Percentiles rank a stretch among this genome's conserved stretches.
These are phyloP conservation scores for Eucalyptus microcorys DNA, from an alignment of 345 rosid species.

Conservation along the genomic window DNA sequence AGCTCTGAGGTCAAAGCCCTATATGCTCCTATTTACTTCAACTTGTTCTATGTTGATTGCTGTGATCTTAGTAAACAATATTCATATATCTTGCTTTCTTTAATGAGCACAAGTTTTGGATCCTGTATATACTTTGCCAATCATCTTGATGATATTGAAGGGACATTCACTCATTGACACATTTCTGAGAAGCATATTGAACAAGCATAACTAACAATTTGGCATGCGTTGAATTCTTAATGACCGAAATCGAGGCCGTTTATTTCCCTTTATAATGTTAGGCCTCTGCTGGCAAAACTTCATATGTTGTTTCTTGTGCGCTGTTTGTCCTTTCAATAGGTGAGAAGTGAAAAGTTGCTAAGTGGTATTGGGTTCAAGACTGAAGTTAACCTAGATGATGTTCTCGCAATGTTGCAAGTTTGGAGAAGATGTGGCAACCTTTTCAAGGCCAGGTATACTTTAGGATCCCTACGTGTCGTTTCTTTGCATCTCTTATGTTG, in stretches of 20 bases:
- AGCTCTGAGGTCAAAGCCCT: background rate
- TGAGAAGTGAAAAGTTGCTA: conserved; percentile 14
- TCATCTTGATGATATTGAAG: background rate
- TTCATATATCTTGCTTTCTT: background rate
- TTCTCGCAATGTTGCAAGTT: conserved; percentile 1
- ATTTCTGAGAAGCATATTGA: background rate
- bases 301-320: background rate
- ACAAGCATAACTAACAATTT: background rate
- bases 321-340: background rate
- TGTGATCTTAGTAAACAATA: background rate
- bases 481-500: background rate
- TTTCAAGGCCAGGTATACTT: conserved; percentile 22
- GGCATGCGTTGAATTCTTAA: background rate
- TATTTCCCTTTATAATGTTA: background rate
- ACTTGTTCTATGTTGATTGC: background rate
- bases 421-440: conserved; percentile 14
- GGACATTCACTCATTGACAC: background rate
- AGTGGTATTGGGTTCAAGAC: conserved; percentile 28
- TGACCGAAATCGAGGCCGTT: background rate
- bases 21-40: background rate
- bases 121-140: background rate
- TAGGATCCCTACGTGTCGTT: background rate
- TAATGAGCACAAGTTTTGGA: background rate
- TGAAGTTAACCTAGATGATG: conserved; percentile 19
- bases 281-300: background rate